A percentile compares a stretch with the other conserved stretches of the same genome.
These are phyloP conservation scores for Pelagophyceae sp. DNA, from an alignment of 352 stramenopile species.

Conservation along the genomic window DNA sequence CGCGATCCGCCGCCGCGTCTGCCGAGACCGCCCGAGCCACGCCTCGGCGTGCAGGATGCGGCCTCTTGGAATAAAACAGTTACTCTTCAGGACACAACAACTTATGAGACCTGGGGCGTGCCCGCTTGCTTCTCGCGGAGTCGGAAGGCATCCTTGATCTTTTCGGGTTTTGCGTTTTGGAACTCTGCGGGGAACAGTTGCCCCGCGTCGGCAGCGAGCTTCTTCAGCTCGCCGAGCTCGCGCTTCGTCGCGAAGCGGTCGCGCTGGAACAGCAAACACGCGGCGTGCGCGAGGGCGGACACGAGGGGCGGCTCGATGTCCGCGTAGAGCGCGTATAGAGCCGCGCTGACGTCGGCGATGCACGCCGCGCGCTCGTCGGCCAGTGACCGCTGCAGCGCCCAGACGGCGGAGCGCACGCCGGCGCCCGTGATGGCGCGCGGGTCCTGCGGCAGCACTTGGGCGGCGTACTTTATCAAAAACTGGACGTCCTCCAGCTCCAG, in stretches of 20 bases:
- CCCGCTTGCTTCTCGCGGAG: conserved; percentile 39
- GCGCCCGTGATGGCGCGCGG: conserved; percentile 55
- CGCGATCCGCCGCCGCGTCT: too few species aligned
- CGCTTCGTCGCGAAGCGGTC: conserved; percentile 29
- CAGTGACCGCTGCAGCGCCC: conserved; percentile 54
- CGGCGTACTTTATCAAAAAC: conserved; percentile 63
- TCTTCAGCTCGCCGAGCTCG: conserved; percentile 69
- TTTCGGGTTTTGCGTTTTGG: conserved; percentile 51
- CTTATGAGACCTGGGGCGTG: too few species aligned
- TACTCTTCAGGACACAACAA: too few species aligned
- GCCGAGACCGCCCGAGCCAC: too few species aligned
- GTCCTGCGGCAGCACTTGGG: conserved; percentile 55
- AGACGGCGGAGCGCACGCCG: conserved; percentile 48
- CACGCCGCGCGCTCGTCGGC: conserved; percentile 49
- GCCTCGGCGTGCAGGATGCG: too few species aligned
- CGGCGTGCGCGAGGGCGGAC: conserved; percentile 42
- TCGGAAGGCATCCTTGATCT: conserved; percentile 54
- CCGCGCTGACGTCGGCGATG: conserved; percentile 56
- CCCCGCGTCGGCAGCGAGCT: conserved; percentile 60
- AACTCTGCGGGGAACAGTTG: conserved; percentile 66
- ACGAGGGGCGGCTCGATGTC: conserved; percentile 64
- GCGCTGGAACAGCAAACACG: conserved; percentile 64
- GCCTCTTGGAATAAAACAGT: too few species aligned
- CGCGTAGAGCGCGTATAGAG: conserved; percentile 57
- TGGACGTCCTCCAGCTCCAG: conserved; percentile 58